A percentile compares a stretch with the other conserved stretches of the same genome.
Conservation (phyloP, 2,329 filamentous ascomycete species). For the Peltaster fructicola region DNA sequence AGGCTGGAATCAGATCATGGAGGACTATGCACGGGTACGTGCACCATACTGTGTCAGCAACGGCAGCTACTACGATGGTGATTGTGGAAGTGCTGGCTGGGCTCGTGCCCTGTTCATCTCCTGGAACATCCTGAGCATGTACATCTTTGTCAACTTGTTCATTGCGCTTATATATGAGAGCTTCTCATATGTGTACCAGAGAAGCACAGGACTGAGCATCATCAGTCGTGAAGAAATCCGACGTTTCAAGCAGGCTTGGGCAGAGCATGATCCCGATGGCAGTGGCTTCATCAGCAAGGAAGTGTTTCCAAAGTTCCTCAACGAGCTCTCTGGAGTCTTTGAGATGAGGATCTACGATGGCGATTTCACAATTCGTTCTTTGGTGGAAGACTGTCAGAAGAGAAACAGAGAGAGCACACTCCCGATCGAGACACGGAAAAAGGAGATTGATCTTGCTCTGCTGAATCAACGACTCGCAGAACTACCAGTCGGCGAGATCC, state of each 20-base stretch:
- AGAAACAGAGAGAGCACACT: conserved; percentile 36
- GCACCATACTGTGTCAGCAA: conserved; percentile 65
- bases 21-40: conserved; percentile 70
- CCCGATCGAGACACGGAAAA: conserved; percentile 25
- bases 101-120: conserved; percentile 77
- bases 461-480: conserved; percentile 55
- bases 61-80: conserved; percentile 61
- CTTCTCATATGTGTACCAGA: conserved; percentile 97
- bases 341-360: conserved; percentile 92
- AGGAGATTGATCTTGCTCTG: conserved; percentile 50
- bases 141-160: conserved; percentile 96
- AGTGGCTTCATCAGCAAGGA: conserved; percentile 84
- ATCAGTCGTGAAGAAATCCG: conserved; percentile 88
- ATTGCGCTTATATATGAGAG: conserved; percentile 98
- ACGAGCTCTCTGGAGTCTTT: conserved; percentile 84
- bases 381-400: conserved; percentile 63
- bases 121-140: conserved; percentile 99
- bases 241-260: conserved; percentile 96
- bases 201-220: conserved; percentile 77
- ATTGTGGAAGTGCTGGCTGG: conserved; percentile 85
- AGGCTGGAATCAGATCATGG: conserved; percentile 94
- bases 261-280: conserved; percentile 80
- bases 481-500: conserved; percentile 61
- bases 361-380: conserved; percentile 69
- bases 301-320: conserved; percentile 70